Conservation (phyloP, 331 rosid genomes). For the Acacia concinna region DNA sequence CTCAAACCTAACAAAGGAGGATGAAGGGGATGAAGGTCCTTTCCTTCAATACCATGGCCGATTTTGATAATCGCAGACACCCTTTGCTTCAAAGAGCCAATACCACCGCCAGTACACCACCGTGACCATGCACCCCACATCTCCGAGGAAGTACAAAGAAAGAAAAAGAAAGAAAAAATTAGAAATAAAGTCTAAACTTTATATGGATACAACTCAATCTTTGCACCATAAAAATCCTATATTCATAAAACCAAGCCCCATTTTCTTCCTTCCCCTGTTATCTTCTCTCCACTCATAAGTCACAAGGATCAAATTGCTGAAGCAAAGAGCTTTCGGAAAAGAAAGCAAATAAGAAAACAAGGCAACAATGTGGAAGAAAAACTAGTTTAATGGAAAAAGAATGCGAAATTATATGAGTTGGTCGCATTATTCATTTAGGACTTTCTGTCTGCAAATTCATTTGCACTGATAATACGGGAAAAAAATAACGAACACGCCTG, state of each 20-base stretch:
- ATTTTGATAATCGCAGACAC: conserved; percentile 32
- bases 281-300: neutral
- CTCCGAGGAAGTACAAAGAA: conserved; percentile 1
- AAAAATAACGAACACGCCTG: conserved; percentile 22
- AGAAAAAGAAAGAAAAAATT: neutral
- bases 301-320: conserved; percentile 7
- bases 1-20: conserved; percentile 30
- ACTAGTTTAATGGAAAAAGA: neutral
- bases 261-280: conserved; percentile 1
- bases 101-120: conserved; percentile 26
- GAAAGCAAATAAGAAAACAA: neutral
- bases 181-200: conserved; percentile 5
- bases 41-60: conserved; percentile 32
- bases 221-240: neutral
- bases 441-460: conserved; percentile 5
- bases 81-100: conserved; percentile 46
- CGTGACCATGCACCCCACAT: conserved; percentile 56
- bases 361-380: neutral
- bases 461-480: neutral
- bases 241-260: conserved; percentile 14
- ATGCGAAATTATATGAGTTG: neutral
- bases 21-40: conserved; percentile 37
- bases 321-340: conserved; percentile 6
- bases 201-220: neutral
- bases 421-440: neutral